phyloP scores from a whole-genome alignment of 805 yeast genomes.

The Saturnispora galanensis region DNA sequence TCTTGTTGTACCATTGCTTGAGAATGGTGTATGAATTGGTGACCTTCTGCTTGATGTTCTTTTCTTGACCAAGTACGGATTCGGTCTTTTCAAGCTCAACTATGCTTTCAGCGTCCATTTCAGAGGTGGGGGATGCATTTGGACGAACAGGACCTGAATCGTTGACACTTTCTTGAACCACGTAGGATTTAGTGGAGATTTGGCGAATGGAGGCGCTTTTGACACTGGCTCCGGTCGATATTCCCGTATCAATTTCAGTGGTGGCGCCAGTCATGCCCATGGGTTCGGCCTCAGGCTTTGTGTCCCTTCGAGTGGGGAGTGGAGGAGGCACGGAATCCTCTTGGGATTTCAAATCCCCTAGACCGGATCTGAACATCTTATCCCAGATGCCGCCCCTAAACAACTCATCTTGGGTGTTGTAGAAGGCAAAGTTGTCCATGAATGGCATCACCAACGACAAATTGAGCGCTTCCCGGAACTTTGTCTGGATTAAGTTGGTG shows the following conservation, averaged over 20 bases:
- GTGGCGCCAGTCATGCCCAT: too few relatives aligned
- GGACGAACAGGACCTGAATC: too few relatives aligned
- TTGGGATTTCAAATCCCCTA: not conserved
- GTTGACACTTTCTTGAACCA: too few relatives aligned
- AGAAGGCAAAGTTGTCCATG: constrained; percentile 81
- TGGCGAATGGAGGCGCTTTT: too few relatives aligned
- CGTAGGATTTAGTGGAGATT: too few relatives aligned
- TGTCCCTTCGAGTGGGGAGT: not conserved
- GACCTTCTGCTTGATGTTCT: constrained; percentile 19
- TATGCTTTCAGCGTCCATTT: constrained; percentile 1
- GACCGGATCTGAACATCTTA: constrained; percentile 15
- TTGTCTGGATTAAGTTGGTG: constrained; percentile 69
- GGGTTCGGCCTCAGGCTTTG: too few relatives aligned
- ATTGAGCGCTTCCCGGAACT: constrained; percentile 66
- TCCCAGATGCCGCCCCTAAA: constrained; percentile 96
- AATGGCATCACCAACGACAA: constrained; percentile 77
- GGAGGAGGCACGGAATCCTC: not conserved
- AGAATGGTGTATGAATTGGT: constrained; percentile 45
- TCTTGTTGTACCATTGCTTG: constrained; percentile 58
- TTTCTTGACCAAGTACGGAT: not conserved
- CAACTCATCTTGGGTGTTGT: constrained; percentile 52
- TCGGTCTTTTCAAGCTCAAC: not conserved
- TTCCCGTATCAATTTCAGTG: too few relatives aligned
- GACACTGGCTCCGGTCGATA: not conserved
- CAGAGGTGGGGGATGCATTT: too few relatives aligned